phyloP scores from a whole-genome alignment of 306 rosid species.

The Cajanus cajan region DNA sequence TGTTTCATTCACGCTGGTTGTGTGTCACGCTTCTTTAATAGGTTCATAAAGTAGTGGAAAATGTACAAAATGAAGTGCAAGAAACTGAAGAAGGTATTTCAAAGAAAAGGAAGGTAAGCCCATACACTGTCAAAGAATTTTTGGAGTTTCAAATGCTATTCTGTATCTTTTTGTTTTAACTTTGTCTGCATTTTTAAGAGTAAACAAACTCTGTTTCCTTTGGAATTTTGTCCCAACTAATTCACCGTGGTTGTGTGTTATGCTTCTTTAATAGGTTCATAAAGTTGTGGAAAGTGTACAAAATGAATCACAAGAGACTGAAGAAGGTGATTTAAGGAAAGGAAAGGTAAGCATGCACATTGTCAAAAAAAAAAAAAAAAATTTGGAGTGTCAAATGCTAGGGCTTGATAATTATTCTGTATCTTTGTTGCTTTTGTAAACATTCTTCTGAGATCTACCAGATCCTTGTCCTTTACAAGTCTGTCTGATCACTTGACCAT shows the following conservation, averaged over 20 bases:
- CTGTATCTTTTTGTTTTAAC: background rate
- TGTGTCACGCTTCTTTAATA: slow-evolving; percentile 28
- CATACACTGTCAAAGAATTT: background rate
- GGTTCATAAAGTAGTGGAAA: slow-evolving; percentile 35
- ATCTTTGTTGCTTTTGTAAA: background rate
- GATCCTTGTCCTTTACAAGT: background rate
- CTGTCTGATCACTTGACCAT: slow-evolving; percentile 7
- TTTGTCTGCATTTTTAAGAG: background rate
- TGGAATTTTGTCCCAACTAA: background rate
- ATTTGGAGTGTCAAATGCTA: slow-evolving; percentile 7
- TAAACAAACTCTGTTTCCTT: background rate
- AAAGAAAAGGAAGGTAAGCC: slow-evolving; percentile 13
- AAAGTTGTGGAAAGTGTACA: slow-evolving; percentile 14
- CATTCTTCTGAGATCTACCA: background rate
- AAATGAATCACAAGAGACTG: background rate
- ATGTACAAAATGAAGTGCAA: background rate
- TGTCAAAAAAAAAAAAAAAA: background rate
- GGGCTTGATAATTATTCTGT: background rate
- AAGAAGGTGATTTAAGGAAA: background rate
- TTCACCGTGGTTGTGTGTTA: slow-evolving; percentile 5
- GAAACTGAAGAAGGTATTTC: background rate
- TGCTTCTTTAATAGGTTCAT: slow-evolving; percentile 36
- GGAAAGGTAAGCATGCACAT: slow-evolving; percentile 5
- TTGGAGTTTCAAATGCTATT: background rate
- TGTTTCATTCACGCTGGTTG: background rate